Percentiles rank a stretch among this genome's conserved stretches.
phyloP scores from a whole-genome alignment of 805 yeast species.

The Lachancea meyersii region DNA sequence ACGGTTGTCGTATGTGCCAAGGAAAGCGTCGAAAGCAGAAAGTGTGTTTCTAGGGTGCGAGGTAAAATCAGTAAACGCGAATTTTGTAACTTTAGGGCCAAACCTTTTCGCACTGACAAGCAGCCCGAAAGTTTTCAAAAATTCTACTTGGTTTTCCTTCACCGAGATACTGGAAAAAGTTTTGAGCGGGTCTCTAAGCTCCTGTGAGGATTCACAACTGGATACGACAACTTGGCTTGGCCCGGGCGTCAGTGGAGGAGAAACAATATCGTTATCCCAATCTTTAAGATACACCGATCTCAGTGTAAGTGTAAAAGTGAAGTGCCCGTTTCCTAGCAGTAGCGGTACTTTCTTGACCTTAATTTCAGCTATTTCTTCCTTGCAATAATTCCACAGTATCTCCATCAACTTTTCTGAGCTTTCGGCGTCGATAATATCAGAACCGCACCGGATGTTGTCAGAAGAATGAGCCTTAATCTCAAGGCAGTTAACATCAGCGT shows the following conservation, averaged over 20 bases:
- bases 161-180: constrained; percentile 4
- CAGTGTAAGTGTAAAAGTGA: constrained; percentile 6
- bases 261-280: background rate
- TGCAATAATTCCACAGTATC: background rate
- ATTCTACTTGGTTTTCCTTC: constrained; percentile 1
- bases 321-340: constrained; percentile 1
- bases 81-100: constrained; percentile 6
- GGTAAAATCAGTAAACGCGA: constrained; percentile 29
- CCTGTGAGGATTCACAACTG: constrained; percentile 5
- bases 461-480: background rate
- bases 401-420: background rate
- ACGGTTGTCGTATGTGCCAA: constrained; percentile 17
- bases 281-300: background rate
- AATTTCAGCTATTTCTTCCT: background rate
- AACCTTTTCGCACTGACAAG: constrained; percentile 8
- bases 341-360: constrained; percentile 2
- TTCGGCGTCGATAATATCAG: background rate
- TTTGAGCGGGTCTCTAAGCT: constrained; percentile 5
- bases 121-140: constrained; percentile 9
- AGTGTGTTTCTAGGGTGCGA: constrained; percentile 15
- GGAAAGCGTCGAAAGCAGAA: constrained; percentile 21
- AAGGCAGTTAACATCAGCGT: background rate
- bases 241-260: background rate
- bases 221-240: constrained; percentile 2
- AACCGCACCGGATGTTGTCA: constrained; percentile 1